Base-by-base conservation (phyloP, 192 early-diverging fungal species). In the Backusella mclennaniae region DNA sequence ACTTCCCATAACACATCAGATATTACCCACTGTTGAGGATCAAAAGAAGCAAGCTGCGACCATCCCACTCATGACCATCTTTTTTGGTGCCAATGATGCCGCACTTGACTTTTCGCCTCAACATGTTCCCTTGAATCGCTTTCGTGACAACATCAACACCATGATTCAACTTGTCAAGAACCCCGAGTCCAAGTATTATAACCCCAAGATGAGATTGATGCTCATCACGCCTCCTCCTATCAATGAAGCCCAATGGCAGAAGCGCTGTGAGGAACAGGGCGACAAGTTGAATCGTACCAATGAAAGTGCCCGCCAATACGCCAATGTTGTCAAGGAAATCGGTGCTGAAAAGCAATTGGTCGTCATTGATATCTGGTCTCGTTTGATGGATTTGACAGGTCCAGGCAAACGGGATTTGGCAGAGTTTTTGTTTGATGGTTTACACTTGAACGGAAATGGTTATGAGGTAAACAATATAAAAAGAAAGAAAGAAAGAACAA, bases 1-100 rank as follows among this genome's bases (percentile, higher is more conserved):
- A 2, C 83, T 87, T 35, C 77, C 86, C 12, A 66, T 95, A 14
- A 84, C 92, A 1, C 77, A 75, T 2, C 79, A 84, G 42, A 78
- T 93, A 31, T 80, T 96, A 0, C 88, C 86, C 14, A 83, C 77
- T 26, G 69, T 76, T 19, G 49, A 73, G 23, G 36, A 82, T 14
- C 49, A 73, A 46, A n/a, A 73, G 23, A n/a, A 36, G 39, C 12
- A 71, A 35, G 35, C 39, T 4, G 31, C 87, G 1, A 73, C 83
- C 17, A 81, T 92, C 35, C 79, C 80, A 14, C 84, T 95, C 35
- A 76, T 95, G 79, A 88, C 87, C n/a, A 76, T 97, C 26, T 94
- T 93, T 68, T 87, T 95, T 69, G 96, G 96, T 26, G 89, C 96
- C 6, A 96, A 96, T 78, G 96, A 97, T 79, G 88, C 93, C 0